Evolutionary conservation across 257 asterid genomes (phyloP).

Genomic region (Buddleja alternifolia): DNA sequence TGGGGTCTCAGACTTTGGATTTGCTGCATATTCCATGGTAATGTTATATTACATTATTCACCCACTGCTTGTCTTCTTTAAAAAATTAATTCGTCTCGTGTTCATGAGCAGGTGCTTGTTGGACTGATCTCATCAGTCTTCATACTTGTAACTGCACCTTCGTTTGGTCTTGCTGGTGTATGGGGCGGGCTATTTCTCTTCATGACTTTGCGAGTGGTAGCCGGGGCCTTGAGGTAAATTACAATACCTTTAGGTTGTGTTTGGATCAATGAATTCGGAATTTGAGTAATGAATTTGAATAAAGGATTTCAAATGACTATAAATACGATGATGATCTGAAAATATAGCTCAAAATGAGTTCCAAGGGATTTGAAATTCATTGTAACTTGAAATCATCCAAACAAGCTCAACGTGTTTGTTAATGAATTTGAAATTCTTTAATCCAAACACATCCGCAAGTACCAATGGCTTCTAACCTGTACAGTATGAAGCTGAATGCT

Average conservation of each 20-base stretch:
- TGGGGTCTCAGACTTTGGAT: slow-evolving; percentile 93
- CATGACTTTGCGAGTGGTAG: slow-evolving; percentile 86
- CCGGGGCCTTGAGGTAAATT: slow-evolving; percentile 72
- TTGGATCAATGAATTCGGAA: too few species aligned
- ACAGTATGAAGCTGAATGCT: slow-evolving; percentile 10
- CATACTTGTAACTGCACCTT: slow-evolving; percentile 64
- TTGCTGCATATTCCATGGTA: slow-evolving; percentile 98
- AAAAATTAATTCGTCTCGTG: slow-evolving; percentile 14
- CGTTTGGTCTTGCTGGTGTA: slow-evolving; percentile 76
- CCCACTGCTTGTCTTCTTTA: background rate
- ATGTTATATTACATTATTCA: slow-evolving; percentile 13
- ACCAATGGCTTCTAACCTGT: background rate
- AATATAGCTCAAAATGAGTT: too few species aligned
- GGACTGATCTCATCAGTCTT: slow-evolving; percentile 69
- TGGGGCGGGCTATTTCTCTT: slow-evolving; percentile 93
- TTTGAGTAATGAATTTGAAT: too few species aligned
- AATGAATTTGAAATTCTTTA: too few species aligned
- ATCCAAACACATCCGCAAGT: too few species aligned
- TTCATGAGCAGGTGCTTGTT: slow-evolving; percentile 58
- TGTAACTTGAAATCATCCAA: too few species aligned
- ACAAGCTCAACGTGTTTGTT: too few species aligned
- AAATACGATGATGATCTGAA: too few species aligned
- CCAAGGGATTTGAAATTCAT: too few species aligned
- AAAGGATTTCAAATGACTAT: too few species aligned
- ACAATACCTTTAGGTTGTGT: background rate